Evolutionary conservation across 148 eudicot genomes (phyloP).

Genomic region (Heliamphora exappendiculata): DNA sequence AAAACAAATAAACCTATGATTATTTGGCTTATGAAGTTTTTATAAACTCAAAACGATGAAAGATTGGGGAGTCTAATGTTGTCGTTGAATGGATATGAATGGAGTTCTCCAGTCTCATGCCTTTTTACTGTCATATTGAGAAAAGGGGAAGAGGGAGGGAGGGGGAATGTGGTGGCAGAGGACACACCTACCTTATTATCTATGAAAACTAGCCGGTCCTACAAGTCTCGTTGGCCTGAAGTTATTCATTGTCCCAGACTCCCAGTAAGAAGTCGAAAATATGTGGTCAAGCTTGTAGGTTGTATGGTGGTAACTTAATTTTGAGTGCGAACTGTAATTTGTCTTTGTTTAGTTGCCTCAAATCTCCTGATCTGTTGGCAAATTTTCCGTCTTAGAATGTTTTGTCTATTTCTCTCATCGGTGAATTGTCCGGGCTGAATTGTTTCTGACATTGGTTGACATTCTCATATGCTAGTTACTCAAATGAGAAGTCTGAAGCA

Average conservation of each 20-base stretch:
- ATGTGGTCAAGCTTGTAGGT: too few species aligned
- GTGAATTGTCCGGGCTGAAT: background rate
- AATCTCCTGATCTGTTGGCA: background rate
- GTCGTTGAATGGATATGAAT: background rate
- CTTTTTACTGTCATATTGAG: too few species aligned
- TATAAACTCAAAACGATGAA: background rate
- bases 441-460: slow-evolving; percentile 7
- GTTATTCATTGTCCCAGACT: background rate
- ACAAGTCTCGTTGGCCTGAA: background rate
- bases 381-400: background rate
- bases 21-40: background rate
- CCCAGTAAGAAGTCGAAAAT: too few species aligned
- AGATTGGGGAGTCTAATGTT: background rate
- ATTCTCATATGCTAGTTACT: slow-evolving; percentile 40
- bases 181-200: background rate
- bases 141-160: background rate
- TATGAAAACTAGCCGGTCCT: background rate
- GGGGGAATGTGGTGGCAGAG: background rate
- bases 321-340: too few species aligned
- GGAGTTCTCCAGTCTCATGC: background rate
- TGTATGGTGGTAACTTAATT: too few species aligned
- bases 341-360: background rate
- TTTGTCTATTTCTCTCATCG: background rate
- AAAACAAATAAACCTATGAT: background rate
- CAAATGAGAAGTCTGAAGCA: slow-evolving; percentile 94